phyloP scores from a whole-genome alignment of 2,329 filamentous ascomycete genomes.

The Diatrype stigma region DNA sequence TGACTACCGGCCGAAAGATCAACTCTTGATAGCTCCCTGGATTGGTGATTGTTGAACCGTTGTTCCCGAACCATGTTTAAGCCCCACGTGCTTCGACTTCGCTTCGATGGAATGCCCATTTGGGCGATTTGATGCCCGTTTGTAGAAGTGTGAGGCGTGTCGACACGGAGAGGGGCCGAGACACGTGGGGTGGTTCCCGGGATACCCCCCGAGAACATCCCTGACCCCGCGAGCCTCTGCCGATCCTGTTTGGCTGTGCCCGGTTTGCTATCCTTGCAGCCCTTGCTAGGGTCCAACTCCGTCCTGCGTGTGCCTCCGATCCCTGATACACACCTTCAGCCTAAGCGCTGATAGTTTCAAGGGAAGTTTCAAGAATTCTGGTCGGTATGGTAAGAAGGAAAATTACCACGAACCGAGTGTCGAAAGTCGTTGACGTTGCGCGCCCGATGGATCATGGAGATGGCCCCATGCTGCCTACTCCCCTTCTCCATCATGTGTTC shows the following conservation, averaged over 20 bases:
- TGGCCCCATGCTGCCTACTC: background rate
- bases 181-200: background rate
- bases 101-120: too few species aligned
- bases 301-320: background rate
- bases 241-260: background rate
- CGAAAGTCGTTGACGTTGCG: background rate
- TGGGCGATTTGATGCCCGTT: too few species aligned
- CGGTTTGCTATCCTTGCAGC: background rate
- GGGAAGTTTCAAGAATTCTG: slow-evolving; percentile 1
- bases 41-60: too few species aligned
- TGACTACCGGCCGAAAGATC: too few species aligned
- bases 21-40: too few species aligned
- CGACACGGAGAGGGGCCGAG: too few species aligned
- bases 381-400: too few species aligned
- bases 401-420: background rate
- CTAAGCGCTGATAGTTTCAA: background rate
- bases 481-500: background rate
- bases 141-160: too few species aligned
- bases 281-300: background rate
- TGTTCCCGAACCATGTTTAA: too few species aligned
- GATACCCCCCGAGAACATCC: background rate
- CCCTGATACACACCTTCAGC: too few species aligned
- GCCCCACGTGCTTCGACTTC: too few species aligned
- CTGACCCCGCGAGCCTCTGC: background rate
- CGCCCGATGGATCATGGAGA: background rate